phyloP scores from a whole-genome alignment of 805 yeast species.

The Kuraishia hungarica region DNA sequence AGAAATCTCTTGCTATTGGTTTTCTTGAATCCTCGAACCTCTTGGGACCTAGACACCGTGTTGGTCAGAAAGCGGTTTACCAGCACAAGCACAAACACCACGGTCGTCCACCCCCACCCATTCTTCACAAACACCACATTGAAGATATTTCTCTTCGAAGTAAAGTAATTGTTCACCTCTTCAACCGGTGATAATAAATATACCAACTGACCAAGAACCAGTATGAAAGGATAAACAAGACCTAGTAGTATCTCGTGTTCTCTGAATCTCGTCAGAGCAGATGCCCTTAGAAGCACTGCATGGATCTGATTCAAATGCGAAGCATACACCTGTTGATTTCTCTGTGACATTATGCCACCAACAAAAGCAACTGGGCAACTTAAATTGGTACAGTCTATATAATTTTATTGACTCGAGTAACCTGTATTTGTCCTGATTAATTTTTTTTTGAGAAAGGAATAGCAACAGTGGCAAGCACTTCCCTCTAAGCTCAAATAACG shows the following conservation, averaged over 20 bases:
- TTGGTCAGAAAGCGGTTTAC: conserved; percentile 2
- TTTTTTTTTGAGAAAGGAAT: neutral
- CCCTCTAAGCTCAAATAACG: neutral
- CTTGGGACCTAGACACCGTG: neutral
- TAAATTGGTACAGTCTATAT: too few species aligned
- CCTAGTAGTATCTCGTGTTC: conserved; percentile 4
- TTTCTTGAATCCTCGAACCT: neutral
- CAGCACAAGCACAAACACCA: conserved; percentile 23
- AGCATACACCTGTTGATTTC: neutral
- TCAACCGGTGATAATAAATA: conserved; percentile 29
- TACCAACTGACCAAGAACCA: conserved; percentile 43
- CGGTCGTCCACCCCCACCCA: conserved; percentile 90
- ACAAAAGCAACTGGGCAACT: neutral
- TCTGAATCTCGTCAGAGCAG: neutral
- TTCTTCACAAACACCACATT: conserved; percentile 73
- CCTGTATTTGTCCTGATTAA: too few species aligned
- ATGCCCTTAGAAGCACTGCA: neutral
- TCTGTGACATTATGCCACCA: neutral
- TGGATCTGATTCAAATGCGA: neutral
- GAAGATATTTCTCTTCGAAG: conserved; percentile 58
- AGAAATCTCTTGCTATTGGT: neutral
- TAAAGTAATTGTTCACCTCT: conserved; percentile 36
- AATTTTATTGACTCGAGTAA: too few species aligned
- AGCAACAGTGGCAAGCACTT: neutral
- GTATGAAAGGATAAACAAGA: conserved; percentile 30